These are phyloP conservation scores for Peronospora belbahrii DNA, from an alignment of 352 stramenopile species.

Conservation along the genomic window DNA sequence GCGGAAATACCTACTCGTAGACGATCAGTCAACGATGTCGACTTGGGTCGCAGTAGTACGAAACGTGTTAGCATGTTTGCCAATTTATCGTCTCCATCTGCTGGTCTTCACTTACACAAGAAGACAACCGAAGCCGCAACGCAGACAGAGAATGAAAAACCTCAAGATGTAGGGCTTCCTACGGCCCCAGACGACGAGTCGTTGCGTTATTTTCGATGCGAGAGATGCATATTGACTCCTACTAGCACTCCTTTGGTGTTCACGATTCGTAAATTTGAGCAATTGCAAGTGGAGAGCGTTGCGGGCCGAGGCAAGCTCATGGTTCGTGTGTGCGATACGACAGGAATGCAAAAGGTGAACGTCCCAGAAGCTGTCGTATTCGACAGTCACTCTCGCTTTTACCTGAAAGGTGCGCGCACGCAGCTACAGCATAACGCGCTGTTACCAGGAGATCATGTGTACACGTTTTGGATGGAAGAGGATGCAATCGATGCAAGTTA, in stretches of 20 bases:
- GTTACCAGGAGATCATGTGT: slow-evolving; percentile 48
- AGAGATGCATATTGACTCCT: slow-evolving; percentile 20
- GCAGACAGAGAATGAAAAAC: background rate
- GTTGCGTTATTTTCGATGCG: slow-evolving; percentile 37
- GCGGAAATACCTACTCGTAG: slow-evolving; percentile 10
- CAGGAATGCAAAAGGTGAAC: slow-evolving; percentile 35
- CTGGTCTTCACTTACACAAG: background rate
- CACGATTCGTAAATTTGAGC: slow-evolving; percentile 39
- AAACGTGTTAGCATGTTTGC: slow-evolving; percentile 33
- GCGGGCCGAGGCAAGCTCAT: slow-evolving; percentile 47
- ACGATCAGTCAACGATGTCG: slow-evolving; percentile 28
- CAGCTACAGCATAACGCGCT: slow-evolving; percentile 36
- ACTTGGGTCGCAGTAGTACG: slow-evolving; percentile 2
- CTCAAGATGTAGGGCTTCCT: slow-evolving; percentile 9
- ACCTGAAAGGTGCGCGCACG: slow-evolving; percentile 31
- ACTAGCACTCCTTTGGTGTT: slow-evolving; percentile 35
- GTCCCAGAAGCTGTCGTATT: slow-evolving; percentile 58
- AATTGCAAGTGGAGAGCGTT: slow-evolving; percentile 48
- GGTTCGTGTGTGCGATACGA: slow-evolving; percentile 49
- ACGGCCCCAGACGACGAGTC: slow-evolving; percentile 1
- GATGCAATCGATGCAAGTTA: slow-evolving; percentile 1
- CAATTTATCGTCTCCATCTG: slow-evolving; percentile 12
- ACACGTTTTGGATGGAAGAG: slow-evolving; percentile 65
- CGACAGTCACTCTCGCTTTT: slow-evolving; percentile 63
- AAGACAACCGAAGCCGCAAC: background rate